phyloP scores from a whole-genome alignment of 225 moss, liverwort and hornwort species.

The Polytrichum commune region DNA sequence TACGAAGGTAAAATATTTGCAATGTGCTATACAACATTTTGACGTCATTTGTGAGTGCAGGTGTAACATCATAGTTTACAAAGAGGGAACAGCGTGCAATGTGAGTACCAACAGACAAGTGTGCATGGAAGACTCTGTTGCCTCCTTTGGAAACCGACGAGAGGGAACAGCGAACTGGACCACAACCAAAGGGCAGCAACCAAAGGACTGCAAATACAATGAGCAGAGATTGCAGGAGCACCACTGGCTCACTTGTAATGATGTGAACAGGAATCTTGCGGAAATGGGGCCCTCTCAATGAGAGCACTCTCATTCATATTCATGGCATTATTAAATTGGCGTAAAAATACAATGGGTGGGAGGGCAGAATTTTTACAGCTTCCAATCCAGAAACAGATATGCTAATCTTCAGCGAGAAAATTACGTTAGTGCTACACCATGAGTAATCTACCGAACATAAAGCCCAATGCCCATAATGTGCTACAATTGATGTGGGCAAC shows the following conservation, averaged over 20 bases:
- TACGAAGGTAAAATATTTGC: too few species aligned
- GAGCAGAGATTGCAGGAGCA: too few species aligned
- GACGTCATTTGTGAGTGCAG: too few species aligned
- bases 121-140: too few species aligned
- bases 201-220: not conserved
- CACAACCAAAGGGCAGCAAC: too few species aligned
- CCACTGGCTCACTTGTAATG: too few species aligned
- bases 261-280: not conserved
- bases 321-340: not conserved
- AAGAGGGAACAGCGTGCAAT: too few species aligned
- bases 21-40: too few species aligned
- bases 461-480: not conserved
- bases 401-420: conserved; percentile 64
- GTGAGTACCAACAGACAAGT: too few species aligned
- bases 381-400: conserved; percentile 12
- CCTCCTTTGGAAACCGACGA: too few species aligned
- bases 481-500: not conserved
- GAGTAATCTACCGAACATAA: not conserved
- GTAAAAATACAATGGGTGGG: conserved; percentile 40
- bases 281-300: conserved; percentile 27
- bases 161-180: too few species aligned
- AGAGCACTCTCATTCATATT: conserved; percentile 27
- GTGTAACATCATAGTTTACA: too few species aligned
- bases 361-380: conserved; percentile 35
- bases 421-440: conserved; percentile 18